These are phyloP conservation scores for Diplosphaera chodatii DNA, from an alignment of 139 green algal species.

Conservation along the genomic window DNA sequence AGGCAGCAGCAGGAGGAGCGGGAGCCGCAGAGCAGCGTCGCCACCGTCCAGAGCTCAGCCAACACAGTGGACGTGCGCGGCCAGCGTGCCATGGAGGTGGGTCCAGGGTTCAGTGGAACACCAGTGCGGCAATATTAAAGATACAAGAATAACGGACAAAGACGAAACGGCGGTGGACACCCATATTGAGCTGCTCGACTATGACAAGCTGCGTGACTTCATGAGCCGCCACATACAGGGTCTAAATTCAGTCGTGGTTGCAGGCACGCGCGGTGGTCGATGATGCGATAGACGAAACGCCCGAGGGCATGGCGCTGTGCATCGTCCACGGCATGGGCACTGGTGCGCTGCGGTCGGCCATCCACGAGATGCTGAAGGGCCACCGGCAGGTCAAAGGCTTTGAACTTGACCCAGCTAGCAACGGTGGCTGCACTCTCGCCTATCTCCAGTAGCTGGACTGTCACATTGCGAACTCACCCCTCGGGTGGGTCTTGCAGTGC, in stretches of 20 bases:
- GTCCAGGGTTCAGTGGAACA: no score
- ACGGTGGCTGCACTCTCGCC: conserved; percentile 33
- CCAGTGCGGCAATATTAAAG: no score
- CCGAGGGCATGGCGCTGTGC: conserved; percentile 22
- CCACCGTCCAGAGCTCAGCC: conserved; percentile 25
- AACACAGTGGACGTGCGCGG: conserved; percentile 52
- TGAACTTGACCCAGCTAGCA: conserved; percentile 18
- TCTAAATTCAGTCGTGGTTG: no score
- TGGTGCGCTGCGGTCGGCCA: conserved; percentile 24
- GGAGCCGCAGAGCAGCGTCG: not conserved
- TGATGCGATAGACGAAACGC: conserved; percentile 1
- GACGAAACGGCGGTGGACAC: no score
- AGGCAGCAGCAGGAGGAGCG: not conserved
- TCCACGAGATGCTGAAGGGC: conserved; percentile 20
- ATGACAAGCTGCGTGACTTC: no score
- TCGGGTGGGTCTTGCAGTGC: no score
- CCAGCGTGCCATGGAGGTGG: conserved; percentile 14
- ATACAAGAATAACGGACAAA: no score
- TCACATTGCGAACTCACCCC: no score
- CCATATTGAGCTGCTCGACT: no score
- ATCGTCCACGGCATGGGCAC: conserved; percentile 46
- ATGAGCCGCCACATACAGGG: no score
- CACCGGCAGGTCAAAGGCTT: not conserved
- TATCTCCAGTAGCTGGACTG: no score
- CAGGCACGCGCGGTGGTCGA: conserved; percentile 10